Percentiles rank a stretch among this genome's conserved stretches.
These are phyloP conservation scores for Brassica napus DNA, from an alignment of 345 rosid genomes.

Conservation along the genomic window DNA sequence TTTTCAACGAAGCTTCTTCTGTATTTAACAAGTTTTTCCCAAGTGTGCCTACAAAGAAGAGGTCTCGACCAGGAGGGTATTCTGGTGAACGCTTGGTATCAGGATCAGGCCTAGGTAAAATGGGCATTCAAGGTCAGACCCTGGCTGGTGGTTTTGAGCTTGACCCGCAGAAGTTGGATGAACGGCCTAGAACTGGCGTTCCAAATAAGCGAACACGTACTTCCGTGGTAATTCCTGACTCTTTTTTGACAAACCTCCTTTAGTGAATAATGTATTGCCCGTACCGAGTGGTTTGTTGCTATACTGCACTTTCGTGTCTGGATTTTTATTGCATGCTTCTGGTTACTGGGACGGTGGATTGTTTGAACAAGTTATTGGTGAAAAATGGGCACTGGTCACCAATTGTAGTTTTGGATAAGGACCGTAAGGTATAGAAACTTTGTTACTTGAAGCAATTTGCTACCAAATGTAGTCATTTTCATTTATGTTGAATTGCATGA, in stretches of 20 bases:
- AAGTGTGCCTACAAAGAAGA: slow-evolving; percentile 69
- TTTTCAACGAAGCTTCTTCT: slow-evolving; percentile 75
- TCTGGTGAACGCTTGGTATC: slow-evolving; percentile 55
- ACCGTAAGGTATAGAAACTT: neutral
- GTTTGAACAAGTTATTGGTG: slow-evolving; percentile 15
- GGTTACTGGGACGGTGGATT: slow-evolving; percentile 1
- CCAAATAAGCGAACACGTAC: slow-evolving; percentile 94
- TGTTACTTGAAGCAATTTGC: slow-evolving; percentile 12
- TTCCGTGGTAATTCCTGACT: slow-evolving; percentile 56
- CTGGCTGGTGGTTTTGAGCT: slow-evolving; percentile 56
- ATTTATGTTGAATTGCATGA: neutral
- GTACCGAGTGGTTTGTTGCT: neutral
- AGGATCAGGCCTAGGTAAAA: slow-evolving; percentile 65
- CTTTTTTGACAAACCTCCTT: neutral
- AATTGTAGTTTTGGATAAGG: neutral
- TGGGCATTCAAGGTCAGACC: slow-evolving; percentile 68
- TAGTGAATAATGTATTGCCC: slow-evolving; percentile 3
- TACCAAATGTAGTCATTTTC: slow-evolving; percentile 6
- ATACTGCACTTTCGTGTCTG: neutral
- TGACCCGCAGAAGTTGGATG: slow-evolving; percentile 77
- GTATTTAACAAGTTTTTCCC: slow-evolving; percentile 77
- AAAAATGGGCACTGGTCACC: neutral
- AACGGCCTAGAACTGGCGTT: slow-evolving; percentile 61
- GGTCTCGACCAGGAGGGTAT: slow-evolving; percentile 73
- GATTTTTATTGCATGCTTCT: neutral